These are phyloP conservation scores for Backusella australiensis DNA, from an alignment of 192 early-diverging fungal species.

Conservation along the genomic window DNA sequence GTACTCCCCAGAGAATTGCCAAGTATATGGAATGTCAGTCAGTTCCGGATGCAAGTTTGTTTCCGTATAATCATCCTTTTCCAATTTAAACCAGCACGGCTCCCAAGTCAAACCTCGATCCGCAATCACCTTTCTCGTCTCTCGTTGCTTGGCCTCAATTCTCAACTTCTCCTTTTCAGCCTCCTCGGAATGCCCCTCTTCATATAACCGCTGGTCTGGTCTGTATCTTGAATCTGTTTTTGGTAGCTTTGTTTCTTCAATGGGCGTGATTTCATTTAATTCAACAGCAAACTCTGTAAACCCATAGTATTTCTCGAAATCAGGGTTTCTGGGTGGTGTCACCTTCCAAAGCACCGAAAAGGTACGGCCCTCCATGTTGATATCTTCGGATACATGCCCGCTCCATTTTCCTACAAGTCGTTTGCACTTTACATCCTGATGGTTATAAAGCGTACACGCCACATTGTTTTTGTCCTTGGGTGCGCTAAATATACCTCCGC, in stretches of 20 bases:
- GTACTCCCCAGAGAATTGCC: slow-evolving; percentile 86
- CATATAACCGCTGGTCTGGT: slow-evolving; percentile 90
- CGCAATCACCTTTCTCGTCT: slow-evolving; percentile 67
- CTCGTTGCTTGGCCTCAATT: slow-evolving; percentile 86
- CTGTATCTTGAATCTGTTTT: slow-evolving; percentile 89
- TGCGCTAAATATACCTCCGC: slow-evolving; percentile 62
- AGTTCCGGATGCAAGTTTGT: slow-evolving; percentile 60
- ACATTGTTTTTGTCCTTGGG: slow-evolving; percentile 64
- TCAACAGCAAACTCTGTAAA: slow-evolving; percentile 85
- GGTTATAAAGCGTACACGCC: slow-evolving; percentile 44
- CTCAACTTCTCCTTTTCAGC: slow-evolving; percentile 80
- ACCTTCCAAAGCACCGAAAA: slow-evolving; percentile 83
- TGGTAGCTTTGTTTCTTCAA: slow-evolving; percentile 61
- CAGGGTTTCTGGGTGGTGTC: slow-evolving; percentile 59
- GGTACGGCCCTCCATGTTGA: slow-evolving; percentile 40
- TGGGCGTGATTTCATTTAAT: slow-evolving; percentile 83
- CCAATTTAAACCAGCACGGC: slow-evolving; percentile 32
- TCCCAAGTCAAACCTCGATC: slow-evolving; percentile 35
- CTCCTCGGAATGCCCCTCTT: slow-evolving; percentile 65
- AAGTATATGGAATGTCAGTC: slow-evolving; percentile 49
- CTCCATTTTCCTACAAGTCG: slow-evolving; percentile 62
- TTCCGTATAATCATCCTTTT: slow-evolving; percentile 59
- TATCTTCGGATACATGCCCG: slow-evolving; percentile 52
- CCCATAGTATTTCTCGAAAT: slow-evolving; percentile 74
- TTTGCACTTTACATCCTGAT: slow-evolving; percentile 46